Conservation (phyloP, 768 basidiomycete genomes). For the Hydnomerulius pinastri region DNA sequence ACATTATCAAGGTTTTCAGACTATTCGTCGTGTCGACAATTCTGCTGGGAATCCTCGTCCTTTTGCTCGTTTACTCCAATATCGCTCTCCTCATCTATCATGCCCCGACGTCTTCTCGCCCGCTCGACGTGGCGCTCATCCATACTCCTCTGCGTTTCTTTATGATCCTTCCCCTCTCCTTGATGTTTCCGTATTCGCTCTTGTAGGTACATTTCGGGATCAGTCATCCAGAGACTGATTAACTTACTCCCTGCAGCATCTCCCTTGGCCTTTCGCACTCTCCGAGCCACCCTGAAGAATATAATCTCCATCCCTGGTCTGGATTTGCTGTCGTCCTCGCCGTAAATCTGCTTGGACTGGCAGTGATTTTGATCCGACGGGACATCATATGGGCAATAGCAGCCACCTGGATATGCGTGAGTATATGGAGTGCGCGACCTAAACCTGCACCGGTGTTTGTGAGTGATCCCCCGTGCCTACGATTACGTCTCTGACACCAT, state of each 20-base stretch:
- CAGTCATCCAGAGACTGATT: not conserved
- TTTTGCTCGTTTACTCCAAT: conserved; percentile 79
- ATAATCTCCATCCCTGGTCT: conserved; percentile 63
- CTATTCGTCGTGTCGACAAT: conserved; percentile 79
- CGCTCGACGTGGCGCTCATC: conserved; percentile 79
- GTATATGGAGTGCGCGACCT: conserved; percentile 59
- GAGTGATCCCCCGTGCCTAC: conserved; percentile 29
- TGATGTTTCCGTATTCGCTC: conserved; percentile 55
- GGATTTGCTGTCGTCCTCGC: conserved; percentile 70
- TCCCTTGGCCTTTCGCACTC: conserved; percentile 64
- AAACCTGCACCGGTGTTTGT: conserved; percentile 70
- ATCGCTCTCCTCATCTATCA: conserved; percentile 76
- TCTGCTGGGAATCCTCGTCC: conserved; percentile 66
- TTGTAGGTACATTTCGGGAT: conserved; percentile 39
- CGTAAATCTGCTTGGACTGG: conserved; percentile 59
- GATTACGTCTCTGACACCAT: not conserved
- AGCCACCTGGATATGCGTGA: conserved; percentile 71
- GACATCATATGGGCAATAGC: conserved; percentile 79
- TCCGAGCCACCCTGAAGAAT: conserved; percentile 52
- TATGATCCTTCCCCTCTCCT: conserved; percentile 52
- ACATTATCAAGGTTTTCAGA: conserved; percentile 55
- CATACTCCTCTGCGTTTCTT: conserved; percentile 82
- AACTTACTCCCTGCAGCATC: conserved; percentile 45
- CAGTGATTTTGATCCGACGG: conserved; percentile 54
- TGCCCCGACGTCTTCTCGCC: conserved; percentile 54